Evolutionary conservation across 768 basidiomycete species (phyloP).

Genomic region (Phanerodontia chrysosporium): DNA sequence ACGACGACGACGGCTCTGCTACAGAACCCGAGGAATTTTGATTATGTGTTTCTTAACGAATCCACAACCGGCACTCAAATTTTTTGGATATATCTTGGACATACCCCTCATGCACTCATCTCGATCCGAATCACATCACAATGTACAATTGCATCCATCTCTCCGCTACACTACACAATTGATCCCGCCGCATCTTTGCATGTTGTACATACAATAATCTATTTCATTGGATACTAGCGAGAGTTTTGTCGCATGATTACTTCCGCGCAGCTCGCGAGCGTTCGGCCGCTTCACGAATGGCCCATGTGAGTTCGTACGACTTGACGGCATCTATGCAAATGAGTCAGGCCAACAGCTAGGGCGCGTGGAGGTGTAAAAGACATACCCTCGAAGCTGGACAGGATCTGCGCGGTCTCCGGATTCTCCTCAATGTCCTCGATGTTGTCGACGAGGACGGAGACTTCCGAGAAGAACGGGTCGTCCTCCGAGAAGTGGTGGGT

Average conservation of each 20-base stretch:
- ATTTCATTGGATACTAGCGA: not conserved
- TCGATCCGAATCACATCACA: not conserved
- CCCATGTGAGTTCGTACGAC: constrained; percentile 92
- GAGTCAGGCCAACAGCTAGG: not conserved
- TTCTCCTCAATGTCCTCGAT: constrained; percentile 90
- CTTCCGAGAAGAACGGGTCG: constrained; percentile 92
- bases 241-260: not conserved
- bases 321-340: constrained; percentile 61
- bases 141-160: not conserved
- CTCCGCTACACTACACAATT: not conserved
- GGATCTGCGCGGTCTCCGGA: constrained; percentile 72
- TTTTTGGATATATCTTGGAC: not conserved
- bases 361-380: not conserved
- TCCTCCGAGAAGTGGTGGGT: constrained; percentile 71
- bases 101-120: not conserved
- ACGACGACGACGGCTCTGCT: not conserved
- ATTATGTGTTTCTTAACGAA: not conserved
- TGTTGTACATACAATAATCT: not conserved
- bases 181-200: not conserved
- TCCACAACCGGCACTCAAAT: not conserved
- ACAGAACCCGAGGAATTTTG: not conserved
- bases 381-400: constrained; percentile 65
- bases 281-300: constrained; percentile 79
- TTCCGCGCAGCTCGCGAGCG: constrained; percentile 41
- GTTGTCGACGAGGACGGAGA: constrained; percentile 84